Evolutionary conservation across 1,284 basidiomycete genomes (phyloP).

Genomic region (Ustilago trichophora): DNA sequence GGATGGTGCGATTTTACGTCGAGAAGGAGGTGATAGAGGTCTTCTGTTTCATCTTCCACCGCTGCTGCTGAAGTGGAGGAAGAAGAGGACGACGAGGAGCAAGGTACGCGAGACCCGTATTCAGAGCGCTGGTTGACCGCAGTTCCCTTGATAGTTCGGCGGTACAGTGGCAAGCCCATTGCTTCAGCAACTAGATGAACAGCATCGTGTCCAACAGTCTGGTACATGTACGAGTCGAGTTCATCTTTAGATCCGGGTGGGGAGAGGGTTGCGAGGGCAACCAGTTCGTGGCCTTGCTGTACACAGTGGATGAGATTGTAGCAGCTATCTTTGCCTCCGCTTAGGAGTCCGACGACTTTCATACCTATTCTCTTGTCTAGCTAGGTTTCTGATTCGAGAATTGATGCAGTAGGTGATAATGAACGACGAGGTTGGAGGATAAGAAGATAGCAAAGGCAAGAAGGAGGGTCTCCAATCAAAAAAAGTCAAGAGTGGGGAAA

Average conservation of each 20-base stretch:
- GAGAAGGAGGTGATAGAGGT: conserved; percentile 80
- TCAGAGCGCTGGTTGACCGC: conserved; percentile 83
- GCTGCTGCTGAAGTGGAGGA: conserved; percentile 64
- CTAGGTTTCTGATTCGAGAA: too few species aligned
- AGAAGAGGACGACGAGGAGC: too few species aligned
- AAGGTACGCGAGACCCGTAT: conserved; percentile 75
- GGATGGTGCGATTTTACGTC: conserved; percentile 77
- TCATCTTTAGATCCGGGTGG: conserved; percentile 90
- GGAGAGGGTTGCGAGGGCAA: conserved; percentile 87
- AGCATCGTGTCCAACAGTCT: conserved; percentile 95
- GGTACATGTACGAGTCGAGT: conserved; percentile 97
- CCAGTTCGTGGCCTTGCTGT: conserved; percentile 84
- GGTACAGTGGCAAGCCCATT: conserved; percentile 85
- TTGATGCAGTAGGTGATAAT: too few species aligned
- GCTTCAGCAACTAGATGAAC: conserved; percentile 87
- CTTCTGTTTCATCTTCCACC: conserved; percentile 87
- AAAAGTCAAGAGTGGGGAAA: too few species aligned
- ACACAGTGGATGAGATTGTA: conserved; percentile 92
- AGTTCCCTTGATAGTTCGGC: conserved; percentile 80
- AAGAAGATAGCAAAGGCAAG: too few species aligned
- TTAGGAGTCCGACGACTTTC: conserved; percentile 94
- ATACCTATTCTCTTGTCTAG: too few species aligned
- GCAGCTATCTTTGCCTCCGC: conserved; percentile 97
- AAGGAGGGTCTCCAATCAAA: too few species aligned
- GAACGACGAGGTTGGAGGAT: too few species aligned